These are phyloP conservation scores for Neostapfia colusana DNA, from an alignment of 176 grass and related monocot genomes.

Conservation along the genomic window DNA sequence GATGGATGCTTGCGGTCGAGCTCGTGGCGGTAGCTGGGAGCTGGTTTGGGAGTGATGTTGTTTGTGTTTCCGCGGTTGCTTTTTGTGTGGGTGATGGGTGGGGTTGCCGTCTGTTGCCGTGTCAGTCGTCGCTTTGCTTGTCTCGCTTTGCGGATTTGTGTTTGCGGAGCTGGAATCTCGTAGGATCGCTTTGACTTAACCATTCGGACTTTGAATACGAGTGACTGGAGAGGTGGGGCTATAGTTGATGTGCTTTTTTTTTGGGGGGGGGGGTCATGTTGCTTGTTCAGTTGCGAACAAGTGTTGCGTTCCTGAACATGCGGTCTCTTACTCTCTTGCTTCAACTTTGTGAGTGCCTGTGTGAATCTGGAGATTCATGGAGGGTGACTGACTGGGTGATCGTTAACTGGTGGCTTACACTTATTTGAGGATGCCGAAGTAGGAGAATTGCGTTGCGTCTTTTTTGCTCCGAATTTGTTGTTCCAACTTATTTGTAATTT, in stretches of 20 bases:
- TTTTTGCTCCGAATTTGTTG: too few species aligned
- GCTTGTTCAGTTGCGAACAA: not conserved
- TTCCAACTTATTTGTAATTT: not conserved
- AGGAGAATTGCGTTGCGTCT: too few species aligned
- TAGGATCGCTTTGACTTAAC: constrained; percentile 39
- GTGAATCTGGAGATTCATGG: not conserved
- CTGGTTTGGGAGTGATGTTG: constrained; percentile 32
- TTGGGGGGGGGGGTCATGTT: too few species aligned
- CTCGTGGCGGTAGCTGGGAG: not conserved
- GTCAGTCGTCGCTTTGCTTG: constrained; percentile 44
- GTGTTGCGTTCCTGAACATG: constrained; percentile 13
- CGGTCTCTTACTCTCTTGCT: constrained; percentile 8
- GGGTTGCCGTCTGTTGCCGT: constrained; percentile 36
- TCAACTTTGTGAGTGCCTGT: constrained; percentile 10
- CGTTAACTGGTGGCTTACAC: too few species aligned
- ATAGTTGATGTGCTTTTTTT: not conserved
- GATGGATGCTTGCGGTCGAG: not conserved
- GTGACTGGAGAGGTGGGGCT: not conserved
- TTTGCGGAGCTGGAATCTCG: constrained; percentile 53
- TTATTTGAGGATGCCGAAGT: too few species aligned
- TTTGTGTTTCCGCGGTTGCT: constrained; percentile 35
- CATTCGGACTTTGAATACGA: constrained; percentile 13
- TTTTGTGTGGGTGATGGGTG: constrained; percentile 36
- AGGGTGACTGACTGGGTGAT: not conserved
- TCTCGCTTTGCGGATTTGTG: constrained; percentile 45